Evolutionary conservation across 2,329 filamentous ascomycete genomes (phyloP), one percentile per base, ranked within the genome.

Genomic region (Penicillium sp.): DNA sequence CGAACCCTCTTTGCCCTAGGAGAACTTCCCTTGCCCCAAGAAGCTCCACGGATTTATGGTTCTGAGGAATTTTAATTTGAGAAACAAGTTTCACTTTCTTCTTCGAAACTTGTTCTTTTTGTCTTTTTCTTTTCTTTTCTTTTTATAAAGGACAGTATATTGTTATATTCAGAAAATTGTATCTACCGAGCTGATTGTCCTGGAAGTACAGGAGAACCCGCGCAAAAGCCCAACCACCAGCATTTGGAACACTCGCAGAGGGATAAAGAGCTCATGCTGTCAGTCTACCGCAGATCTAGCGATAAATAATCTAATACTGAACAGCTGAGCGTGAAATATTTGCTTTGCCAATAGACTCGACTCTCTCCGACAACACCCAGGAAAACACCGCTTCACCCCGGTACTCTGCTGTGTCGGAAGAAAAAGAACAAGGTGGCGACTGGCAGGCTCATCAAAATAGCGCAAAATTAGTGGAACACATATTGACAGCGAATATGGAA

Each of bases 181-280:
- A 59, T 61, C 50, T 61, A 56, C 59, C 47, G 19, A 5, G 18
- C 31, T 26, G 26, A 33, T 14, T n/a, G 39, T 26, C 31, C 26
- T 11, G 31, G 19, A 26, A 33, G 24, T 36, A 50, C 40, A 31
- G 23, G 19, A 26, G 16, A 23, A 24, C 21, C 24, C 36, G 10
- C 43, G 29, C 23, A 37, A 48, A 44, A 28, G 23, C 28, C 45
- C 19, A 45, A 16, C 28, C 28, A 31, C 16, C 42, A 45, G 16
- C 21, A 45, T 9, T 29, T 31, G 21, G n/a, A 28, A 18, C 7
- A n/a, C 39, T 28, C 23, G 23, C 39, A 43, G 39, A 43, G 24
- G 24, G 24, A 10, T 5, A 10, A 43, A 28, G 14, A 26, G 16
- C 23, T 8, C 39, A 26, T n/a, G 14, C 9, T 26, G 37, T 24